Evolutionary conservation across 805 yeast genomes (phyloP), one percentile per base, ranked within the genome.

Genomic region (Jamesozyma piceae): DNA sequence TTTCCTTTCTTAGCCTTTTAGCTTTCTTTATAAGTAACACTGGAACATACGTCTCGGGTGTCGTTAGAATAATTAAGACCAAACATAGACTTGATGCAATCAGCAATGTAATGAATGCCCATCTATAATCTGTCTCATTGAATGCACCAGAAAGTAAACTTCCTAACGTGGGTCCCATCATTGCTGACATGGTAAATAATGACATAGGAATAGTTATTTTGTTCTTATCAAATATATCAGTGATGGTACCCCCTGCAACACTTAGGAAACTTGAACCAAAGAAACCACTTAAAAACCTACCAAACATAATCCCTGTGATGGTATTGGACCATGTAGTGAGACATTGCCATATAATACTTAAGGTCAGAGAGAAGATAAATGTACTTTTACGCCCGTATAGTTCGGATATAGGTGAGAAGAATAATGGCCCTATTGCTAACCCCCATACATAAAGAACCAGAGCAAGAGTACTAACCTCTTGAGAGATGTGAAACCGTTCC

Each of bases 181-280:
- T 73, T 2, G 86, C 85, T 2, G 79, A 71, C 15, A 80, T 64
- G 0, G 84, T 71, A 52, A 74, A 82, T 4, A 80, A 62, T 3
- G 85, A 75, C 75, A 84, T 73, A 2, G 92, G 88, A 9, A 71
- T 62, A 27, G 85, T 84, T 42, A 87, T 75, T 34, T 77, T 72
- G 42, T 68, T 62, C 44, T 77, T 77, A 17, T 66, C 66, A 67
- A 78, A 84, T 43, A 83, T 68, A 59, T 84, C 95, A 10, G 86
- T 78, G 36, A 84, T 66, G 1, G 83, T 72, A 18, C 92, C 94
- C 29, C 89, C 88, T 9, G 87, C 86, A 27, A 82, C 80, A 47
- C 81, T 76, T 49, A 84, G 65, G 33, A 87, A 82, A 2, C 84
- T 80, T 39, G 86, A 78, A 3, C 88, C 88, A 50, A 80, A 80